phyloP scores from a whole-genome alignment of 2,329 filamentous ascomycete genomes.

The Aspergillus melleus region DNA sequence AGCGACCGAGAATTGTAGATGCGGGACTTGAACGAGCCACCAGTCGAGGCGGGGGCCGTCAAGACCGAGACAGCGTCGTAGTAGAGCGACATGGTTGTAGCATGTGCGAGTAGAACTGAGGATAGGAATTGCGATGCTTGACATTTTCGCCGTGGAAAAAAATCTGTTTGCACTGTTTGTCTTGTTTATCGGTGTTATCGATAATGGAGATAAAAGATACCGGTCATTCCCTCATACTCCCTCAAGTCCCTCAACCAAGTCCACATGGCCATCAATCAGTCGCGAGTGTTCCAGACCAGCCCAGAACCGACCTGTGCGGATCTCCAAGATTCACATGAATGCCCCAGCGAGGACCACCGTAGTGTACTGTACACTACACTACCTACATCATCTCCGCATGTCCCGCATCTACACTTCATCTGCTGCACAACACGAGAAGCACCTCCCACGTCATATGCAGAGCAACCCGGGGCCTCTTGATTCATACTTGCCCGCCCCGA shows the following conservation, averaged over 20 bases:
- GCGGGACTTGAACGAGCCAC: constrained; percentile 84
- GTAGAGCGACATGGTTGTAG: constrained; percentile 78
- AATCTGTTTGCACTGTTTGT: constrained; percentile 30
- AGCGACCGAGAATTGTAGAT: constrained; percentile 73
- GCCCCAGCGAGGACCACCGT: too few relatives aligned
- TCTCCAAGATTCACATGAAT: background rate
- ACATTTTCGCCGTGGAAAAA: constrained; percentile 7
- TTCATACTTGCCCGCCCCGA: too few relatives aligned
- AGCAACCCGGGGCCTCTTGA: too few relatives aligned
- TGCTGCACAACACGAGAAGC: too few relatives aligned
- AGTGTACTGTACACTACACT: too few relatives aligned
- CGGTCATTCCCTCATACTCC: background rate
- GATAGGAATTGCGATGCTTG: constrained; percentile 7
- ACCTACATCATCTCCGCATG: too few relatives aligned
- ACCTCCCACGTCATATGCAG: too few relatives aligned
- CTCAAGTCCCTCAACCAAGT: background rate
- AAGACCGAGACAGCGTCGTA: constrained; percentile 83
- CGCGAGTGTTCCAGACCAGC: background rate
- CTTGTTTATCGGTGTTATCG: background rate
- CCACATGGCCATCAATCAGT: background rate
- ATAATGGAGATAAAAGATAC: background rate
- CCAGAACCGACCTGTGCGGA: background rate
- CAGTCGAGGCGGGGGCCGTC: constrained; percentile 59
- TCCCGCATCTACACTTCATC: too few relatives aligned
- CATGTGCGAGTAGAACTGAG: background rate